A percentile compares a stretch with the other conserved stretches of the same genome.
Evolutionary conservation across 768 basidiomycete species (phyloP).

Genomic region (Russula sp.): DNA sequence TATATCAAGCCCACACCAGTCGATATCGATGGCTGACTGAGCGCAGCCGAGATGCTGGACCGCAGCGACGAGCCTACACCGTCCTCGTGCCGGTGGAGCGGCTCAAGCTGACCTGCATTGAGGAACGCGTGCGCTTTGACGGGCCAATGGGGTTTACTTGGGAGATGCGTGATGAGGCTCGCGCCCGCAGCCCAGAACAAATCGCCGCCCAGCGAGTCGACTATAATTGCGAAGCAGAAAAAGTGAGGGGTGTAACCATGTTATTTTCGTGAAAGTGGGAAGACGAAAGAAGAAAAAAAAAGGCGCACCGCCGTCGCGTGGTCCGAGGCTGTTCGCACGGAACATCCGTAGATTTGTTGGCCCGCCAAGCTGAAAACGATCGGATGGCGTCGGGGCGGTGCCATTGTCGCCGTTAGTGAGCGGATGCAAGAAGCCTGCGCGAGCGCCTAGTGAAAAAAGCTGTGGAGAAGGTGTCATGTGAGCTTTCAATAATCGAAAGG

Average conservation of each 20-base stretch:
- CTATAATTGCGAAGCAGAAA: conserved; percentile 40
- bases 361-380: conserved; percentile 92
- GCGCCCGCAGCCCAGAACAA: conserved; percentile 74
- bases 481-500: neutral
- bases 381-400: conserved; percentile 59
- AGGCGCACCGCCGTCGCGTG: conserved; percentile 63
- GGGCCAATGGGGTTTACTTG: conserved; percentile 76
- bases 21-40: conserved; percentile 65
- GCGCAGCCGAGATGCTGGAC: conserved; percentile 38
- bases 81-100: conserved; percentile 38
- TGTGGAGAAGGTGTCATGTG: conserved; percentile 35
- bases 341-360: conserved; percentile 83
- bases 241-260: too few relatives aligned
- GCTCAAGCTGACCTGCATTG: conserved; percentile 75
- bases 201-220: conserved; percentile 83
- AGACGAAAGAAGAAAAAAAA: conserved; percentile 1
- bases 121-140: conserved; percentile 76
- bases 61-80: conserved; percentile 27
- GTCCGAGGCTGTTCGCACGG: conserved; percentile 71
- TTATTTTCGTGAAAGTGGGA: neutral
- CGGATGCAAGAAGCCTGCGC: conserved; percentile 68
- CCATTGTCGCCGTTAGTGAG: conserved; percentile 35
- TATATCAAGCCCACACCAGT: conserved; percentile 83
- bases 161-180: conserved; percentile 72
- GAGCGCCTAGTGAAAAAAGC: conserved; percentile 72